Base-by-base conservation (phyloP, 495 filamentous ascomycete species). In the Penicillium subrubescens region DNA sequence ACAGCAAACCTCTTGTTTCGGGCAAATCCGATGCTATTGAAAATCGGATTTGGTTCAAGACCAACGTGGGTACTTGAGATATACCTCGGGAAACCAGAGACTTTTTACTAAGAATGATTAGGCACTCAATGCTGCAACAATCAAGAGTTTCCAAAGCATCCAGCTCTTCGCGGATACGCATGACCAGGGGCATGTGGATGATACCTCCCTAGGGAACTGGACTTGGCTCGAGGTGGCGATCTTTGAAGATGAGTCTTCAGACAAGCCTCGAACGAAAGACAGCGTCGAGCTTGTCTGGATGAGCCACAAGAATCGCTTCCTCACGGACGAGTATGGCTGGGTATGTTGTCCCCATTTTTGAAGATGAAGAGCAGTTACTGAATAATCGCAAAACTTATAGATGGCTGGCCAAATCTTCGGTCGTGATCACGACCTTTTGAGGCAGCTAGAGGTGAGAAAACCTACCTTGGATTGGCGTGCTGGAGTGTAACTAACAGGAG, bases 141-240 rank as follows among this genome's bases (percentile, higher is more conserved):
- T 61, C n/a, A 19, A 57, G 14, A 52, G 37, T 44, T 41, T 57
- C n/a, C 60, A 62, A 25, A 62, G 37, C 35, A 55, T 65, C 37
- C 62, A 65, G 34, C 33, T 60, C 5, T 65, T 60, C 34, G 62
- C 57, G 17, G 62, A 65, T 3, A 54, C 62, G 0, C 62, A 65
- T 19, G 62, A 65, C 25, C 62, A 65, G 55, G 56, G 57, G 0
- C 59, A 59, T 35, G 57, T 27, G n/a, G 62, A 60, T 43, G 57
- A 65, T 44, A 17, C 34, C 2, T 46, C 62, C n/a, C 19, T 50
- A 1, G 62, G 62, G 15, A 65, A 65, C 25, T 65, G 62, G 62
- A 65, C 62, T 0, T 65, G 62, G 62, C 51, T 65, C 1, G 62
- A 65, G 52, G 12, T 65, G 5, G 62, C 62, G 10, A 52, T 65